A percentile compares a stretch with the other conserved stretches of the same genome.
phyloP scores from a whole-genome alignment of 495 filamentous ascomycete genomes.

The Penicillium argentinense region DNA sequence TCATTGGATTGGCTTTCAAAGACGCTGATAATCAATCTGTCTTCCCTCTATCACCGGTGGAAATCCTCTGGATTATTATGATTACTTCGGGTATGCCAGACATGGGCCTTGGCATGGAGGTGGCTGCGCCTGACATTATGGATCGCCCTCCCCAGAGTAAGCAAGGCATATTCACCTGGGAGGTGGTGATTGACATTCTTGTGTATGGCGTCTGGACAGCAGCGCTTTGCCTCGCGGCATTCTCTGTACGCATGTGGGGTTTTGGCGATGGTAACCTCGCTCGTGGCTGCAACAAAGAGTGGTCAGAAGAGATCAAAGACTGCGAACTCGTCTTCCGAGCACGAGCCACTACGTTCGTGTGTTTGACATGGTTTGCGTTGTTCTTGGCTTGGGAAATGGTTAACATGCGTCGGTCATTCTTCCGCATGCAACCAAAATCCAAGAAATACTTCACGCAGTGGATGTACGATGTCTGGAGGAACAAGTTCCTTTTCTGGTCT shows the following conservation, averaged over 20 bases:
- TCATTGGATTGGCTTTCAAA: slow-evolving; percentile 72
- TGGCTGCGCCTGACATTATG: no score
- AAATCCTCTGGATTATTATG: no score
- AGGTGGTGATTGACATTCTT: slow-evolving; percentile 66
- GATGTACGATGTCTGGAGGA: slow-evolving; percentile 62
- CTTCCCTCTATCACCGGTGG: no score
- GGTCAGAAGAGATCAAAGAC: no score
- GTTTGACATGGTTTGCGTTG: slow-evolving; percentile 71
- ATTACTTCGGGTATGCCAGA: no score
- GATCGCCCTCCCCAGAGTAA: slow-evolving; percentile 65
- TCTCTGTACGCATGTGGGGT: slow-evolving; percentile 65
- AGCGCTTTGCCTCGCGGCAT: slow-evolving; percentile 62
- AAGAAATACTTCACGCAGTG: slow-evolving; percentile 54
- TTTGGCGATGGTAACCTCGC: no score
- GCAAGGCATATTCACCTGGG: slow-evolving; percentile 66
- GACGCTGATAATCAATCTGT: slow-evolving; percentile 54
- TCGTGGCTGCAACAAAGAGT: no score
- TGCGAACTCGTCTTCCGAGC: no score
- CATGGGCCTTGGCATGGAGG: no score
- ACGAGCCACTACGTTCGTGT: no score
- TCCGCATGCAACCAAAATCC: slow-evolving; percentile 60
- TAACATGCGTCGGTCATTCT: slow-evolving; percentile 64
- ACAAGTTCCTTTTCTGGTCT: no score
- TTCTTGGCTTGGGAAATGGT: slow-evolving; percentile 76
- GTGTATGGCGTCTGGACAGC: slow-evolving; percentile 73